Conservation (phyloP, 169 alveolate genomes). For the Plasmodium relictum region DNA sequence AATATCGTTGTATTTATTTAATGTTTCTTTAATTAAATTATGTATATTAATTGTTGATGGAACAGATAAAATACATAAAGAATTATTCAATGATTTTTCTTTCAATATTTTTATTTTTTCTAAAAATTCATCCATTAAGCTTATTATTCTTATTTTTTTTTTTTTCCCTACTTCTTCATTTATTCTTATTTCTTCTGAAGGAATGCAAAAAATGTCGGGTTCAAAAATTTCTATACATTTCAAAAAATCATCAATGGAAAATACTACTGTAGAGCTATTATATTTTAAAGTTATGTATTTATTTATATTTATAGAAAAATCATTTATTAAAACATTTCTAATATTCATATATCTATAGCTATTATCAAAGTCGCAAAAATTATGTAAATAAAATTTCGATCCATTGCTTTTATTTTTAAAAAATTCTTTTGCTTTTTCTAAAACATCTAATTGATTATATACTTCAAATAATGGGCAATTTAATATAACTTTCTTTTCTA, state of each 20-base stretch:
- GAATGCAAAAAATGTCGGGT: slow-evolving; percentile 72
- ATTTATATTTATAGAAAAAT: slow-evolving; percentile 39
- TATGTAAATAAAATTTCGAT: slow-evolving; percentile 13
- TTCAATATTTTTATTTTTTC: slow-evolving; percentile 53
- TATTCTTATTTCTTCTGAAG: slow-evolving; percentile 67
- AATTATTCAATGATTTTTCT: slow-evolving; percentile 6
- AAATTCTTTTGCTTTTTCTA: slow-evolving; percentile 58
- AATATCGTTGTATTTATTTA: slow-evolving; percentile 39
- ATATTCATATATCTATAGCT: slow-evolving; percentile 67
- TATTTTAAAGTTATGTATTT: slow-evolving; percentile 45
- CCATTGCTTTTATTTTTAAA: slow-evolving; percentile 12
- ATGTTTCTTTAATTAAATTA: slow-evolving; percentile 8
- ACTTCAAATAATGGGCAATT: slow-evolving; percentile 64
- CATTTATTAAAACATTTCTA: slow-evolving; percentile 42
- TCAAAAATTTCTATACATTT: slow-evolving; percentile 67
- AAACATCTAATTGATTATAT: slow-evolving; percentile 50
- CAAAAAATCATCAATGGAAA: slow-evolving; percentile 57
- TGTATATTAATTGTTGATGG: slow-evolving; percentile 47
- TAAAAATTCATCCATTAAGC: slow-evolving; percentile 53
- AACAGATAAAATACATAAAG: slow-evolving; percentile 52
- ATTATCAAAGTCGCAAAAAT: slow-evolving; percentile 45
- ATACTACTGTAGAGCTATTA: slow-evolving; percentile 14
- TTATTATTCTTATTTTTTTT: slow-evolving; percentile 55
- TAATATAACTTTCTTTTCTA: slow-evolving; percentile 28
- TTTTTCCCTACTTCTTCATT: slow-evolving; percentile 65